Conservation (phyloP, 2,329 filamentous ascomycete species). For the Colletotrichum tabaci region DNA sequence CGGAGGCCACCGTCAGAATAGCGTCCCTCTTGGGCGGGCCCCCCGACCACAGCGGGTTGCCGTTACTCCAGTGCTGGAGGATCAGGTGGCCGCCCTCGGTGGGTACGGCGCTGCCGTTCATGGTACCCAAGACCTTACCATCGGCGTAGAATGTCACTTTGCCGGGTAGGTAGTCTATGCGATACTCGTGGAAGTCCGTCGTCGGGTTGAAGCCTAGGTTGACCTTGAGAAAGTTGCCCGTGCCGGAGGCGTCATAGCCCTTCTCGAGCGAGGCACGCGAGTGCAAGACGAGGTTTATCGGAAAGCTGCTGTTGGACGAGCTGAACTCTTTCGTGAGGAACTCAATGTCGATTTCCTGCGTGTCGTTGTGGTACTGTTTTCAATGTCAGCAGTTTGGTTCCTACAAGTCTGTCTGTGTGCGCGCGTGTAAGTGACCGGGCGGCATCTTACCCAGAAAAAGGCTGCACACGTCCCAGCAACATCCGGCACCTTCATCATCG, state of each 20-base stretch:
- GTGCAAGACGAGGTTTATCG: slow-evolving; percentile 83
- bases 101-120: slow-evolving; percentile 72
- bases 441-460: slow-evolving; percentile 79
- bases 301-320: slow-evolving; percentile 62
- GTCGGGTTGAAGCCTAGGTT: slow-evolving; percentile 78
- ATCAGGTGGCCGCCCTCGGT: slow-evolving; percentile 75
- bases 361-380: slow-evolving; percentile 80
- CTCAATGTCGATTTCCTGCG: slow-evolving; percentile 86
- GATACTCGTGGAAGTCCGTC: slow-evolving; percentile 80
- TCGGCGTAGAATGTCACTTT: slow-evolving; percentile 80
- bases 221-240: slow-evolving; percentile 70
- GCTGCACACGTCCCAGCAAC: slow-evolving; percentile 80
- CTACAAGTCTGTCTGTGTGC: neutral
- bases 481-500: slow-evolving; percentile 74
- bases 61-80: slow-evolving; percentile 85
- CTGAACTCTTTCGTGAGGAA: slow-evolving; percentile 79
- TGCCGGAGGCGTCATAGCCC: slow-evolving; percentile 75
- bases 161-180: slow-evolving; percentile 79
- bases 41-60: slow-evolving; percentile 78
- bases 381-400: slow-evolving; percentile 9
- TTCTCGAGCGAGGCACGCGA: slow-evolving; percentile 70
- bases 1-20: slow-evolving; percentile 75
- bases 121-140: slow-evolving; percentile 67
- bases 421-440: neutral
- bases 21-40: slow-evolving; percentile 78